Base-by-base conservation (phyloP, 2,329 filamentous ascomycete species). In the Chaetomium sp. region DNA sequence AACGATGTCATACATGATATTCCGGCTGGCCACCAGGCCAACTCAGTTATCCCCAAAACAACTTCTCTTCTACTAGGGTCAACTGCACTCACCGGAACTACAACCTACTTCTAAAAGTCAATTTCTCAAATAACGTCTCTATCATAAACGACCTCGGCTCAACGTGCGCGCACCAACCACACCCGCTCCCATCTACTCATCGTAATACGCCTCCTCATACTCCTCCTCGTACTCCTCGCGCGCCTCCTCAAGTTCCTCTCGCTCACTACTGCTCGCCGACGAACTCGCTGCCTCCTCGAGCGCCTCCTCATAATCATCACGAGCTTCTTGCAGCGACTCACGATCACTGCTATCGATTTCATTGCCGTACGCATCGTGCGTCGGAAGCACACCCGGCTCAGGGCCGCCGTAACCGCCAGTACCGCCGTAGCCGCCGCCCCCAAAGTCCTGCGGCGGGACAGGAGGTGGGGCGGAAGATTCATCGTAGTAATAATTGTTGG, bases 301-400 rank as follows among this genome's bases (percentile, higher is more conserved):
- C 14, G 61, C 61, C 32, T 62, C 60, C 44, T 63, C 58, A 47
- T 79, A 79, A 64, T 75, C 75, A 59, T 77, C 69, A 54, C 77
- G 72, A 4, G 76, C 77, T 64, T 79, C 76, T 49, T 74, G 71
- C 12, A 76, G 66, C 52, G 72, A 71, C 62, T 77, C 66, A 2
- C 68, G 70, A 54, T 73, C 73, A 56, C 71, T 76, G 61, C 68
- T 75, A 63, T 64, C 63, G 6, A 63, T 61, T 52, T 66, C 66
- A 54, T 68, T 65, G 58, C 74, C 72, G 52, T 72, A 71, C 33
- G 68, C 70, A 64, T 70, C 73, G 55, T 66, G 58, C 65, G 38
- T 58, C 45, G 52, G 63, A 59, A 57, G 46, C 14, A 55, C 49
- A 10, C 54, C 53, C 1, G 55, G 51, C 27, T 43, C 40, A 27